phyloP scores from a whole-genome alignment of 1,284 basidiomycete genomes.

The Leucoagaricus sp. region DNA sequence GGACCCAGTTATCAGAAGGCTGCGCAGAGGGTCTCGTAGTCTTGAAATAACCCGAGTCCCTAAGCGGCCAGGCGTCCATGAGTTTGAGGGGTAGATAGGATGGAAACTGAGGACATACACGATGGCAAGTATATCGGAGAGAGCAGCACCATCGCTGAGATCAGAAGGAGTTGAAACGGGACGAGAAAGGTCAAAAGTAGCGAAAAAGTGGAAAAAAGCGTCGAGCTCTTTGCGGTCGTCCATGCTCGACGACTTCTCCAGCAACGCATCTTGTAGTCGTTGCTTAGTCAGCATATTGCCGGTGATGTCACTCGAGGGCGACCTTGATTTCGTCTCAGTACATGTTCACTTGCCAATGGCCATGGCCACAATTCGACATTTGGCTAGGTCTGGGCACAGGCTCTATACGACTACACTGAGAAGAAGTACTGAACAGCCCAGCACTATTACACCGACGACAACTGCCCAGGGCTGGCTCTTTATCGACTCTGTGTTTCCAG shows the following conservation, averaged over 20 bases:
- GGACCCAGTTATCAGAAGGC: constrained; percentile 84
- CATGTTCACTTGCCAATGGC: neutral
- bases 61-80: constrained; percentile 35
- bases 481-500: constrained; percentile 43
- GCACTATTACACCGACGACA: neutral
- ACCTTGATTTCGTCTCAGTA: too few species aligned
- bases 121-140: constrained; percentile 70
- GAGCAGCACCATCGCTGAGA: constrained; percentile 72
- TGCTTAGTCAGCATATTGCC: neutral
- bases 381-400: constrained; percentile 1
- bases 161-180: constrained; percentile 63
- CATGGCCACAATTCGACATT: constrained; percentile 1
- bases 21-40: constrained; percentile 56
- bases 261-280: neutral
- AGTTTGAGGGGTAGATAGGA: too few species aligned
- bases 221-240: constrained; percentile 48
- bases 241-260: neutral
- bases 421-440: neutral
- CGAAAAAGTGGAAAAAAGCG: constrained; percentile 78
- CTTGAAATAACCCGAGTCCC: constrained; percentile 80
- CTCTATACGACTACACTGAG: neutral
- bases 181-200: constrained; percentile 67
- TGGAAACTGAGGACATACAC: constrained; percentile 57
- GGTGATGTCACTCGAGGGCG: constrained; percentile 10
- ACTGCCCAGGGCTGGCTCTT: constrained; percentile 38